A percentile compares a stretch with the other conserved stretches of the same genome.
These are phyloP conservation scores for Diaporthe batatas DNA, from an alignment of 2,329 filamentous ascomycete genomes.

Conservation along the genomic window DNA sequence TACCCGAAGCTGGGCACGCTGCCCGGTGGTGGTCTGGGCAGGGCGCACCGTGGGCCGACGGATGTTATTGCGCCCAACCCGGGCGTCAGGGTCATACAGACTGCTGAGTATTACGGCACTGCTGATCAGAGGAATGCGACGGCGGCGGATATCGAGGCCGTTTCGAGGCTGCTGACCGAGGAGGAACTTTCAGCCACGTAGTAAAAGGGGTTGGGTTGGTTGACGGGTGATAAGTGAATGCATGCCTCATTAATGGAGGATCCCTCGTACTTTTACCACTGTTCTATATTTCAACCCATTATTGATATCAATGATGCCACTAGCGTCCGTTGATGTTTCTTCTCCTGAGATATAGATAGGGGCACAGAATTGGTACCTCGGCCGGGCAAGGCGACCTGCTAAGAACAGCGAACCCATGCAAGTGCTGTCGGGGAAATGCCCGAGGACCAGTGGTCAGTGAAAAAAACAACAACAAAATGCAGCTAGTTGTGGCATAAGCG, in stretches of 20 bases:
- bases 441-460: not conserved
- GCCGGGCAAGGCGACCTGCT: not conserved
- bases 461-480: not conserved
- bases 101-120: slow-evolving; percentile 43
- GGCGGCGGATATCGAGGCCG: slow-evolving; percentile 36
- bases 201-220: not conserved
- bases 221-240: not conserved
- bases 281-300: not conserved
- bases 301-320: too few species aligned
- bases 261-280: not conserved
- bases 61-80: slow-evolving; percentile 39
- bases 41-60: slow-evolving; percentile 42
- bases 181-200: slow-evolving; percentile 41
- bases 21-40: slow-evolving; percentile 39
- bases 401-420: not conserved
- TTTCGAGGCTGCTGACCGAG: slow-evolving; percentile 42
- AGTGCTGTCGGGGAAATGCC: not conserved
- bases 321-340: not conserved
- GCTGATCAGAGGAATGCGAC: slow-evolving; percentile 43
- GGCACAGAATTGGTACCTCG: not conserved
- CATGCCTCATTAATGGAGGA: not conserved
- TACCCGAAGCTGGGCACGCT: slow-evolving; percentile 43
- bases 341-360: not conserved
- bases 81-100: slow-evolving; percentile 38
- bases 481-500: not conserved